phyloP scores from a whole-genome alignment of 2,329 filamentous ascomycete genomes.

The Penicillium italicum region DNA sequence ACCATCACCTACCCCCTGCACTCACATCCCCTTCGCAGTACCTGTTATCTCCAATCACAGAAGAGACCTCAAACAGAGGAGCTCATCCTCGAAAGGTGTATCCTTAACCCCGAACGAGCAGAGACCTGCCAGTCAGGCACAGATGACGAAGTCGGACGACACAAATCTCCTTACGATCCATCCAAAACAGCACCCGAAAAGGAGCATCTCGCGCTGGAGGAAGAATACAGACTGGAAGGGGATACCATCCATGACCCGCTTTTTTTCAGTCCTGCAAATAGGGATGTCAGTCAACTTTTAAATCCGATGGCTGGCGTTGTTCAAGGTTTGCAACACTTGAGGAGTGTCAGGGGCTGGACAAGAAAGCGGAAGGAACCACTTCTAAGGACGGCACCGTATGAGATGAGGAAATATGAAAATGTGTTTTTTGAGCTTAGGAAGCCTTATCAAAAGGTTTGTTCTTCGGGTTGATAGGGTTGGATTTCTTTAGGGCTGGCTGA shows the following conservation, averaged over 20 bases:
- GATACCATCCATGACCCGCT: conserved; percentile 20
- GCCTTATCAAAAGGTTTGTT: conserved; percentile 10
- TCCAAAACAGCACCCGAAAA: conserved; percentile 19
- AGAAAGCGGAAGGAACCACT: conserved; percentile 20
- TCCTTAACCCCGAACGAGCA: conserved; percentile 17
- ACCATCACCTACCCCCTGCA: background rate
- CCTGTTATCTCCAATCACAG: background rate
- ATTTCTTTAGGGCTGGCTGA: background rate
- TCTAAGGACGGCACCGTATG: conserved; percentile 15
- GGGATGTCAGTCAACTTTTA: conserved; percentile 20
- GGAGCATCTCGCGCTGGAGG: conserved; percentile 20
- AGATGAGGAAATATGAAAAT: conserved; percentile 14
- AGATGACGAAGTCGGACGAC: conserved; percentile 26
- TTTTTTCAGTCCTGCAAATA: conserved; percentile 24
- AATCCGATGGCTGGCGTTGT: conserved; percentile 19
- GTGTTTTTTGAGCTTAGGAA: conserved; percentile 10
- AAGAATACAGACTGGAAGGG: conserved; percentile 23
- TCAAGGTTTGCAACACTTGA: conserved; percentile 12
- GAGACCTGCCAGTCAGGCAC: conserved; percentile 27
- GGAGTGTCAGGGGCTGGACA: conserved; percentile 26
- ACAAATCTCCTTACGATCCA: conserved; percentile 28
- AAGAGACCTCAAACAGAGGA: background rate
- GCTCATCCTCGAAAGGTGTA: conserved; percentile 13
- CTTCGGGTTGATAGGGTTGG: background rate
- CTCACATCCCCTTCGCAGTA: background rate